Evolutionary conservation across 2,329 filamentous ascomycete genomes (phyloP), one percentile per base, ranked within the genome.

Genomic region (Mycosphaerella arachidis): DNA sequence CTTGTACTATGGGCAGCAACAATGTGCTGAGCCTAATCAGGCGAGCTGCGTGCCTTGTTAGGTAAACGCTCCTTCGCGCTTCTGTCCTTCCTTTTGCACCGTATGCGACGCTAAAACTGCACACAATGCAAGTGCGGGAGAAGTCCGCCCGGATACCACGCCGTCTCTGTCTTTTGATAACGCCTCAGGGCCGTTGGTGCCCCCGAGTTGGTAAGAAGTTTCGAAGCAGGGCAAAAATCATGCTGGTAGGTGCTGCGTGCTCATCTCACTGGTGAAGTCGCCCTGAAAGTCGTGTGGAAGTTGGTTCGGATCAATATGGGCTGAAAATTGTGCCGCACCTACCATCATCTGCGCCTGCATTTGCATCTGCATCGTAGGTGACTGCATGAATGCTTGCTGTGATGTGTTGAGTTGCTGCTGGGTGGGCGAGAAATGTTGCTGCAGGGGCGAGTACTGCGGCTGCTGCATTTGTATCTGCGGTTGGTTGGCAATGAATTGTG

Each of bases 391-490:
- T 6, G 50, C 30, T 52, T 50, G 52, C n/a, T 59, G 57, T 18
- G 31, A 40, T 33, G 37, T 29, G 12, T 31, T 27, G 31, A 46
- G 4, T 9, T 29, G n/a, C 24, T 13, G n/a, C n/a, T 31, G 30
- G 27, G 50, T 52, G 3, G 31, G 20, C 31, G 50, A 37, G 50
- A 53, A 53, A 27, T 59, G 40, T 6, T 55, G 52, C 9, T 62
- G 51, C 24, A 53, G 60, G 8, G 55, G 43, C 16, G 57, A 43
- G 20, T 60, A 53, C 33, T 56, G 58, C n/a, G n/a, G 35, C 18
- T 24, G 16, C 4, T 48, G 24, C 8, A 54, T 27, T 7, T 16
- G 48, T 33, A 45, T 20, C 29, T 56, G 52, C 20, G 50, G 31
- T n/a, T 43, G 16, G 24, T 24, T 24, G 4, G 35, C 10, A 37